Percentiles rank a stretch among this genome's conserved stretches.
Conservation (phyloP, 1,139 yeast species). For the Geotrichum australiense region DNA sequence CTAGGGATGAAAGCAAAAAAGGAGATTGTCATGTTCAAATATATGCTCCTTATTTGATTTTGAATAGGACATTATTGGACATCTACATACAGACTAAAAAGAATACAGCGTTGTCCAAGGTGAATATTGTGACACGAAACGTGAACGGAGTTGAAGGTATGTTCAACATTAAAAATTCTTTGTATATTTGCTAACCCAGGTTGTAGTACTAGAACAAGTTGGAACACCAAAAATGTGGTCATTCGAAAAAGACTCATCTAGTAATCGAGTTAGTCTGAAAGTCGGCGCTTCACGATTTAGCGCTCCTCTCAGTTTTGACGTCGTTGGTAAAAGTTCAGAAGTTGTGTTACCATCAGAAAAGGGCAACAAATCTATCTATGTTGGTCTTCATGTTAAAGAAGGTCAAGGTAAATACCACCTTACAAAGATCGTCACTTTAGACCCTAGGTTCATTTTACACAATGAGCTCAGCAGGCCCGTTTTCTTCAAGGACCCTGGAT, state of each 20-base stretch:
- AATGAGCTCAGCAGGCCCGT: conserved; percentile 54
- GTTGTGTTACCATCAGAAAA: conserved; percentile 51
- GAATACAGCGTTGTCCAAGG: conserved; percentile 8
- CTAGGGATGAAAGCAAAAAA: conserved; percentile 24
- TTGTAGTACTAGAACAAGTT: conserved; percentile 17
- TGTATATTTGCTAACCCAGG: not conserved
- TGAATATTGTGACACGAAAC: not conserved
- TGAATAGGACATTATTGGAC: conserved; percentile 71
- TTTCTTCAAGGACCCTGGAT: conserved; percentile 57
- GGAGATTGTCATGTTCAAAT: conserved; percentile 42
- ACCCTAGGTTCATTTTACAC: conserved; percentile 75
- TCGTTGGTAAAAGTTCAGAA: conserved; percentile 77
- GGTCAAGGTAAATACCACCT: conserved; percentile 76
- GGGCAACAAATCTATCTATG: conserved; percentile 49
- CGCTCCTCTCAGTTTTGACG: conserved; percentile 73
- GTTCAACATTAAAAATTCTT: not conserved
- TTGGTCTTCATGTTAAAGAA: conserved; percentile 72
- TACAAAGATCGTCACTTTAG: conserved; percentile 68
- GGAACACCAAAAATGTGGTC: conserved; percentile 77
- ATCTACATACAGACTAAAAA: conserved; percentile 46
- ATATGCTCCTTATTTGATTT: conserved; percentile 73
- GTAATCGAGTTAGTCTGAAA: conserved; percentile 59
- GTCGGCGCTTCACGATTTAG: conserved; percentile 71
- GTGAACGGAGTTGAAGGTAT: not conserved
- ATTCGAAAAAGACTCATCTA: conserved; percentile 54